A percentile compares a stretch with the other conserved stretches of the same genome.
phyloP scores from a whole-genome alignment of 2,329 filamentous ascomycete genomes.

The Clarireedia homoeocarpa region DNA sequence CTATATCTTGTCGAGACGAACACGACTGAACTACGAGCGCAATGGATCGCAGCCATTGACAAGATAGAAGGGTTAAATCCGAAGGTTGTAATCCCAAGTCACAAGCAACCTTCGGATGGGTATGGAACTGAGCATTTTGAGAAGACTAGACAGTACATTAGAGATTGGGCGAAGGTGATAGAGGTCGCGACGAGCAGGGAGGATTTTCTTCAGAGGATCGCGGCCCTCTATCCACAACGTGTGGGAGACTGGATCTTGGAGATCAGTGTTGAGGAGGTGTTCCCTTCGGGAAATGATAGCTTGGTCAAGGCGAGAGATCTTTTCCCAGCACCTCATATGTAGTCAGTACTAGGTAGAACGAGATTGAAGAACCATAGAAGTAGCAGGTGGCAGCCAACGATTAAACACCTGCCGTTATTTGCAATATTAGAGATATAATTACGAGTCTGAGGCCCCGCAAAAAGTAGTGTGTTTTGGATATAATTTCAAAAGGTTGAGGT shows the following conservation, averaged over 20 bases:
- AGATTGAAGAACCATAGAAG: too few species aligned
- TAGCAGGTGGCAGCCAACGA: too few species aligned
- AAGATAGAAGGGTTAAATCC: conserved; percentile 27
- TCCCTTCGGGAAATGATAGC: neutral
- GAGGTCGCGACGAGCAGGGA: neutral
- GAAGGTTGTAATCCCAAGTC: conserved; percentile 26
- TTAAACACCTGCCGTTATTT: too few species aligned
- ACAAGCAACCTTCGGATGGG: conserved; percentile 22
- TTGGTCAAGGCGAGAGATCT: neutral
- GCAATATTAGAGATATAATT: too few species aligned
- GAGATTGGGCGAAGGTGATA: conserved; percentile 6
- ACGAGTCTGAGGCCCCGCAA: too few species aligned
- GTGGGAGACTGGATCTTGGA: neutral
- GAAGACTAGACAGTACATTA: conserved; percentile 24
- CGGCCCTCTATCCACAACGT: neutral
- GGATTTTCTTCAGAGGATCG: neutral
- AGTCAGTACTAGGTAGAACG: too few species aligned
- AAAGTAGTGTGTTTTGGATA: too few species aligned
- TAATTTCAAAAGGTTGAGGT: too few species aligned
- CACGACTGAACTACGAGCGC: conserved; percentile 21
- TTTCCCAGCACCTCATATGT: neutral
- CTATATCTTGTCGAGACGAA: conserved; percentile 29
- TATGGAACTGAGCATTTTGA: conserved; percentile 23
- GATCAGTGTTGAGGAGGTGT: neutral
- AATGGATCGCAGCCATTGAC: conserved; percentile 29